phyloP scores from a whole-genome alignment of 2,329 filamentous ascomycete genomes.

The Aspergillus clavatus region DNA sequence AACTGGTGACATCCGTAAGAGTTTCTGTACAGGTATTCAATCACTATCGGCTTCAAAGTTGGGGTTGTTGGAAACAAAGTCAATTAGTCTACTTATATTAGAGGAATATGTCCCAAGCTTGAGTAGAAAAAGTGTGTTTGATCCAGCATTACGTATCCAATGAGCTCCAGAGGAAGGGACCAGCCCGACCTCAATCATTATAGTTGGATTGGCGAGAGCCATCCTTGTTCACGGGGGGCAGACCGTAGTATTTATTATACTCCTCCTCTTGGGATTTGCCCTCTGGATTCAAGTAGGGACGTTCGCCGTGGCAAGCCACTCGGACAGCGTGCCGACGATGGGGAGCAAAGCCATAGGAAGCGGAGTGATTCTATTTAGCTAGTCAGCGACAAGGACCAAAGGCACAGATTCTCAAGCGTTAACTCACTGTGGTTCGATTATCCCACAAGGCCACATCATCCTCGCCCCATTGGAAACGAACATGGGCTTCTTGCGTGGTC shows the following conservation, averaged over 20 bases:
- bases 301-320: slow-evolving; percentile 46
- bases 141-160: background rate
- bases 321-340: slow-evolving; percentile 53
- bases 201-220: slow-evolving; percentile 54
- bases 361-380: slow-evolving; percentile 46
- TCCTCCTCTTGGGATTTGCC: slow-evolving; percentile 54
- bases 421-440: slow-evolving; percentile 52
- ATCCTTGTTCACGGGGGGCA: slow-evolving; percentile 53
- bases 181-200: slow-evolving; percentile 43
- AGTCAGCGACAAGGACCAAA: background rate
- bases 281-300: slow-evolving; percentile 40
- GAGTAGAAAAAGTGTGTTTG: background rate
- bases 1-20: too few species aligned
- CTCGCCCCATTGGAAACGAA: slow-evolving; percentile 60
- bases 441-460: slow-evolving; percentile 67
- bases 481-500: slow-evolving; percentile 63
- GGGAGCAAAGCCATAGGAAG: slow-evolving; percentile 54
- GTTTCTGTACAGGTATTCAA: background rate
- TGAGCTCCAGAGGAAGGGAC: background rate
- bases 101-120: too few species aligned
- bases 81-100: too few species aligned
- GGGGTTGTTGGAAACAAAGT: background rate
- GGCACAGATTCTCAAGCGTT: background rate
- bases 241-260: slow-evolving; percentile 42
- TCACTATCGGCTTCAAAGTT: background rate